A percentile compares a stretch with the other conserved stretches of the same genome.
These are phyloP conservation scores for Sutorius eximius DNA, from an alignment of 1,284 basidiomycete genomes.

Conservation along the genomic window DNA sequence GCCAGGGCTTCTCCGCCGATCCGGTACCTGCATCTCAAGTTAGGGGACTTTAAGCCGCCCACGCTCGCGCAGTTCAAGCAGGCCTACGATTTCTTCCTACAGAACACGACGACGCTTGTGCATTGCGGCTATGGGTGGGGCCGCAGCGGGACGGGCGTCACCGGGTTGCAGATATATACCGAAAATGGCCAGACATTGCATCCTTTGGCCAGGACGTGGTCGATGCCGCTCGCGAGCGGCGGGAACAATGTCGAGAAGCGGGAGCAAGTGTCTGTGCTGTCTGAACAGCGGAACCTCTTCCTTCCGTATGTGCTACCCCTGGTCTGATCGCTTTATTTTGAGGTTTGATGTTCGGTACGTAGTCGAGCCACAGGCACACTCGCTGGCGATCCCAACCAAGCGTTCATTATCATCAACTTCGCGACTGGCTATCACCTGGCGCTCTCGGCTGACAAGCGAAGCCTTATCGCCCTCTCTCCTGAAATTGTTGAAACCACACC, in stretches of 20 bases:
- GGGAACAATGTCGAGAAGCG: slow-evolving; percentile 17
- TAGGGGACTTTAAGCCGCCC: slow-evolving; percentile 14
- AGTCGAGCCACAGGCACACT: background rate
- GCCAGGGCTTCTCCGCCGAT: slow-evolving; percentile 2
- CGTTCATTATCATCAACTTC: slow-evolving; percentile 9
- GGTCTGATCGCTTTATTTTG: background rate
- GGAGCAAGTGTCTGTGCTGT: slow-evolving; percentile 11
- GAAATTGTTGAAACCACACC: slow-evolving; percentile 5
- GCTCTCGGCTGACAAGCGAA: background rate
- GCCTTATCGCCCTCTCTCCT: slow-evolving; percentile 1
- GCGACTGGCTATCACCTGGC: slow-evolving; percentile 12
- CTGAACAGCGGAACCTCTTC: slow-evolving; percentile 8
- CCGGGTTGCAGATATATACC: slow-evolving; percentile 11
- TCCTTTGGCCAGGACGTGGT: slow-evolving; percentile 6
- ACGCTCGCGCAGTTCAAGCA: slow-evolving; percentile 5
- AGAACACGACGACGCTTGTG: background rate
- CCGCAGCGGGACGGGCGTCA: slow-evolving; percentile 13
- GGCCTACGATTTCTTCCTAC: slow-evolving; percentile 13
- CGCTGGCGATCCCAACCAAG: background rate
- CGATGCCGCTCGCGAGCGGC: background rate
- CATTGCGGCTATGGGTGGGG: slow-evolving; percentile 14
- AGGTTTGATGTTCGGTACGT: background rate
- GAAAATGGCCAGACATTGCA: slow-evolving; percentile 2
- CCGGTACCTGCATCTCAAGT: slow-evolving; percentile 14
- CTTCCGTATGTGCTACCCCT: slow-evolving; percentile 6